Conservation (phyloP, 805 yeast species). For the Starmerella asiatica region DNA sequence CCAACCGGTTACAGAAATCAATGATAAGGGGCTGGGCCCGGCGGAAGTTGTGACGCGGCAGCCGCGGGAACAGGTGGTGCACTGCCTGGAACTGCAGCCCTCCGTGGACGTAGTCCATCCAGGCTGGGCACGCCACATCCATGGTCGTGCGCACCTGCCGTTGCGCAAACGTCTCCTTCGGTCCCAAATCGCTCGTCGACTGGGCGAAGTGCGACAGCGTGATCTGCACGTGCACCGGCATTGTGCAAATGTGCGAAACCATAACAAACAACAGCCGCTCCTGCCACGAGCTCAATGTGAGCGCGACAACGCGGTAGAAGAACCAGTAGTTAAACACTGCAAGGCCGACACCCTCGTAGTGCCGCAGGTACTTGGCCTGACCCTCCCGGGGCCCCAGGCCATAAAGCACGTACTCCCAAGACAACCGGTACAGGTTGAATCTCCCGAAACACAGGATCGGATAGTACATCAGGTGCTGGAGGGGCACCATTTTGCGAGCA, state of each 20-base stretch:
- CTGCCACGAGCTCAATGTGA: constrained; percentile 39
- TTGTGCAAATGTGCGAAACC: constrained; percentile 66
- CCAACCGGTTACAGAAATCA: constrained; percentile 62
- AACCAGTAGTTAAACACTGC: constrained; percentile 67
- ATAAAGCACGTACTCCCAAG: constrained; percentile 62
- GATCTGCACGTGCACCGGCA: constrained; percentile 90
- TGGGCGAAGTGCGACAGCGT: constrained; percentile 83
- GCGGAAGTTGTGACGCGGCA: constrained; percentile 80
- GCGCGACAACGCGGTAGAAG: constrained; percentile 48
- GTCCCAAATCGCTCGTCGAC: constrained; percentile 80
- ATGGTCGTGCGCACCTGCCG: constrained; percentile 80
- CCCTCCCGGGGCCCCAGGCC: constrained; percentile 74
- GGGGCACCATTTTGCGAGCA: constrained; percentile 44
- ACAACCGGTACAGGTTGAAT: constrained; percentile 66
- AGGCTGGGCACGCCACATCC: constrained; percentile 89
- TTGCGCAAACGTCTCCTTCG: constrained; percentile 62
- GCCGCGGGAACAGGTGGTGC: constrained; percentile 77
- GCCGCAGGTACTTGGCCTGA: constrained; percentile 75
- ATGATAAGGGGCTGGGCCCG: constrained; percentile 58
- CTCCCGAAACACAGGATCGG: constrained; percentile 73
- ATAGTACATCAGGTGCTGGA: constrained; percentile 61
- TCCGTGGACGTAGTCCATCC: constrained; percentile 86
- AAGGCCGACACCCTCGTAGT: constrained; percentile 60
- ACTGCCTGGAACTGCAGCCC: constrained; percentile 86
- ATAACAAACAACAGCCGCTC: constrained; percentile 47